Conservation (phyloP, 108 stramenopile genomes). For the Skeletonema potamos region DNA sequence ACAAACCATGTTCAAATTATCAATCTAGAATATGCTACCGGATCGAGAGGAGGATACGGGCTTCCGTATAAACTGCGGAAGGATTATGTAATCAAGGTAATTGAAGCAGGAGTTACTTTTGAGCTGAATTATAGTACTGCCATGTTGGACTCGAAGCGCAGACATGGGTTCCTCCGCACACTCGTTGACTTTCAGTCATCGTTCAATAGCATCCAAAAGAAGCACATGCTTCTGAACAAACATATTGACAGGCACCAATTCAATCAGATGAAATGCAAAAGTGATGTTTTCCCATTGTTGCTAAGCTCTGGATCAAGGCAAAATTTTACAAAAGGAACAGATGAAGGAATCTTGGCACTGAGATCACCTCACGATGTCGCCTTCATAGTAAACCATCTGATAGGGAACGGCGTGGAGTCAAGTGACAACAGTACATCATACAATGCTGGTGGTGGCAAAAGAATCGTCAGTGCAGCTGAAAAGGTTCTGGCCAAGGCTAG, state of each 20-base stretch:
- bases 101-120: constrained; percentile 54
- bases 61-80: constrained; percentile 64
- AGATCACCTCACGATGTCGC: constrained; percentile 59
- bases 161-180: constrained; percentile 59
- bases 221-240: constrained; percentile 29
- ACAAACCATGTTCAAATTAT: constrained; percentile 46
- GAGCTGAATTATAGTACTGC: constrained; percentile 73
- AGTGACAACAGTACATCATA: constrained; percentile 12
- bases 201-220: constrained; percentile 45
- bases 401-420: constrained; percentile 13
- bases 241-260: neutral
- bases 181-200: constrained; percentile 52
- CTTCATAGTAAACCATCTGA: constrained; percentile 40
- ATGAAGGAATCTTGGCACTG: constrained; percentile 63
- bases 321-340: constrained; percentile 42
- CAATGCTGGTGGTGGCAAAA: constrained; percentile 11
- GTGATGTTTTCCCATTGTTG: constrained; percentile 44
- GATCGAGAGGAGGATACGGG: constrained; percentile 49
- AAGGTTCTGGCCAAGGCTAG: constrained; percentile 27
- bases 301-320: constrained; percentile 69
- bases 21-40: constrained; percentile 64
- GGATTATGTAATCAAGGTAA: constrained; percentile 47
- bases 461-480: constrained; percentile 30
- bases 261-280: constrained; percentile 2
- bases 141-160: constrained; percentile 52